These are phyloP conservation scores for Apiospora aurea DNA, from an alignment of 2,329 filamentous ascomycete genomes.

Conservation along the genomic window DNA sequence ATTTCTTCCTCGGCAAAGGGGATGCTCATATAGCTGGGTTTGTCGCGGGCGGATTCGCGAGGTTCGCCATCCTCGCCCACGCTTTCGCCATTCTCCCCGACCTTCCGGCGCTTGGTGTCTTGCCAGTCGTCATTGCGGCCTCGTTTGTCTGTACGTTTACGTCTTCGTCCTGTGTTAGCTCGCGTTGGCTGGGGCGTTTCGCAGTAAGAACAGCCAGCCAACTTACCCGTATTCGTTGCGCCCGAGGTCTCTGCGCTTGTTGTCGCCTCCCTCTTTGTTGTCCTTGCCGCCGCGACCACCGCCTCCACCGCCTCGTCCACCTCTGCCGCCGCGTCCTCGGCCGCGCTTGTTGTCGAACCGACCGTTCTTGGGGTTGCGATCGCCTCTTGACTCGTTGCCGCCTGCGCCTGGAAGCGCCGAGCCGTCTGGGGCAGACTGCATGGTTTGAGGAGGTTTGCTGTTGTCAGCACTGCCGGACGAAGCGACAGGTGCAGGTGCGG, in stretches of 20 bases:
- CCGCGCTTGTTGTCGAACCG: conserved; percentile 31
- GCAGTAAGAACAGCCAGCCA: conserved; percentile 8
- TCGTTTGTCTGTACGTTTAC: conserved; percentile 58
- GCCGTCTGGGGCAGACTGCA: conserved; percentile 26
- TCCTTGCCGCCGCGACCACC: conserved; percentile 26
- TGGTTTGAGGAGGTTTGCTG: conserved; percentile 22
- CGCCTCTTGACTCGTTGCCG: conserved; percentile 28
- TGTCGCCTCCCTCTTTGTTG: conserved; percentile 23
- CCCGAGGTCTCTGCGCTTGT: conserved; percentile 32
- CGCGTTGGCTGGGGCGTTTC: conserved; percentile 35
- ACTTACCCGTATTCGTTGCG: conserved; percentile 33
- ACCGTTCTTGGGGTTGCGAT: conserved; percentile 31
- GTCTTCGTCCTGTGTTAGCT: conserved; percentile 57
- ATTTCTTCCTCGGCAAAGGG: conserved; percentile 80
- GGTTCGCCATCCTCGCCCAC: conserved; percentile 34
- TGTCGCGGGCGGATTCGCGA: conserved; percentile 23
- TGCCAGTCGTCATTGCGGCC: conserved; percentile 56
- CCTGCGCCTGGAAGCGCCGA: conserved; percentile 30
- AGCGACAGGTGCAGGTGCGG: conserved; percentile 23
- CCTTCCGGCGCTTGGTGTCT: conserved; percentile 61
- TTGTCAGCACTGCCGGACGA: conserved; percentile 11
- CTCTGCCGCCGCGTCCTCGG: conserved; percentile 30
- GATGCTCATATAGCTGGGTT: conserved; percentile 62
- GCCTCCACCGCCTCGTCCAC: conserved; percentile 28
- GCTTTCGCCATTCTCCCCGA: conserved; percentile 45